These are phyloP conservation scores for Polymyxa betae DNA, from an alignment of 208 protist genomes.

Conservation along the genomic window DNA sequence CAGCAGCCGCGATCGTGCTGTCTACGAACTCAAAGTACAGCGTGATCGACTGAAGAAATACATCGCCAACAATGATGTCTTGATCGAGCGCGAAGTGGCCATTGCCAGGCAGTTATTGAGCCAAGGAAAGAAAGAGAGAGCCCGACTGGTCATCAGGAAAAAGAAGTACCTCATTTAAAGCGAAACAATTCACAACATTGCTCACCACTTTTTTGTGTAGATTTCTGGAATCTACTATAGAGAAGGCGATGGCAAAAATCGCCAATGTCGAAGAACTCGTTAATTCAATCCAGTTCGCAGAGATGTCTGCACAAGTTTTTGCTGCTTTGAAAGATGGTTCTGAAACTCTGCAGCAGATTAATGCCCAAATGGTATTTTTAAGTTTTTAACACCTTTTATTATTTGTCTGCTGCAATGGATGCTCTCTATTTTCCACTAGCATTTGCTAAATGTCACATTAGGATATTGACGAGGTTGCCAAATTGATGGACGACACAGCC, in stretches of 20 bases:
- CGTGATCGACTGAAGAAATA: slow-evolving; percentile 36
- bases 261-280: slow-evolving; percentile 40
- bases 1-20: background rate
- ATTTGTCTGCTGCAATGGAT: background rate
- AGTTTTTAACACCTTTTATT: background rate
- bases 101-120: slow-evolving; percentile 1
- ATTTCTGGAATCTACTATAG: slow-evolving; percentile 1
- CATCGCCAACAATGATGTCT: slow-evolving; percentile 19
- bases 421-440: too few species aligned
- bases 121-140: background rate
- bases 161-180: too few species aligned
- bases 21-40: slow-evolving; percentile 37
- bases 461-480: slow-evolving; percentile 28
- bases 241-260: slow-evolving; percentile 29
- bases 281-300: slow-evolving; percentile 49
- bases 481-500: slow-evolving; percentile 31
- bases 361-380: background rate
- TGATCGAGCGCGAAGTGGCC: background rate
- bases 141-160: slow-evolving; percentile 4
- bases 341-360: background rate
- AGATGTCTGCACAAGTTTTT: slow-evolving; percentile 34
- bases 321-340: slow-evolving; percentile 18
- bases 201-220: too few species aligned
- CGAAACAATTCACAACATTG: too few species aligned
- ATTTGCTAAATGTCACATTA: background rate